phyloP scores from a whole-genome alignment of 768 basidiomycete genomes.

The Lentinula edodes region DNA sequence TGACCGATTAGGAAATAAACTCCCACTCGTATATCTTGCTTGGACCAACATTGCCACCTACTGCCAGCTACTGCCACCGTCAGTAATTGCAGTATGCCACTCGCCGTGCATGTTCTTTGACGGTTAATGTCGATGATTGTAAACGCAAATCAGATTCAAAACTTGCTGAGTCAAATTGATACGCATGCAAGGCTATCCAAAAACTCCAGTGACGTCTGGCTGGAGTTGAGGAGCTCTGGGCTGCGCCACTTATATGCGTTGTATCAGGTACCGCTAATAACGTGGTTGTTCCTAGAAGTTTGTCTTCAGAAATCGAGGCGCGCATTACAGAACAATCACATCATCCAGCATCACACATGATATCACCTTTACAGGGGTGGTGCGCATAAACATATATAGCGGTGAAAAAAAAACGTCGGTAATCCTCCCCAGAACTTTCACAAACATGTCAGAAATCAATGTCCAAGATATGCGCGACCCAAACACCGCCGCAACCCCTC shows the following conservation, averaged over 20 bases:
- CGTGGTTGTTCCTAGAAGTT: background rate
- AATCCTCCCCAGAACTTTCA: background rate
- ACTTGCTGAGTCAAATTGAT: too few species aligned
- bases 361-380: background rate
- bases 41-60: background rate
- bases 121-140: too few species aligned
- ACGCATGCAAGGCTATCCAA: background rate
- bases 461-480: slow-evolving; percentile 1
- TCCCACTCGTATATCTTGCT: background rate
- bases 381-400: background rate
- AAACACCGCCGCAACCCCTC: background rate
- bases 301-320: background rate
- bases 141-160: background rate
- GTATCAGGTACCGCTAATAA: background rate
- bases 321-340: background rate
- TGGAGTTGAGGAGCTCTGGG: background rate
- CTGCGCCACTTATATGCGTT: background rate
- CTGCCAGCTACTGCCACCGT: too few species aligned
- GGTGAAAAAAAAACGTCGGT: background rate
- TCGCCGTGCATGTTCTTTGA: too few species aligned
- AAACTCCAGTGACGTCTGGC: slow-evolving; percentile 3
- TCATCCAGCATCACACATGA: slow-evolving; percentile 4
- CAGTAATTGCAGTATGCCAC: too few species aligned
- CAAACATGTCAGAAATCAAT: slow-evolving; percentile 4
- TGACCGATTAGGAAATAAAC: background rate